phyloP scores from a whole-genome alignment of 176 grass and related monocot species.

The Aegilops tauschii region DNA sequence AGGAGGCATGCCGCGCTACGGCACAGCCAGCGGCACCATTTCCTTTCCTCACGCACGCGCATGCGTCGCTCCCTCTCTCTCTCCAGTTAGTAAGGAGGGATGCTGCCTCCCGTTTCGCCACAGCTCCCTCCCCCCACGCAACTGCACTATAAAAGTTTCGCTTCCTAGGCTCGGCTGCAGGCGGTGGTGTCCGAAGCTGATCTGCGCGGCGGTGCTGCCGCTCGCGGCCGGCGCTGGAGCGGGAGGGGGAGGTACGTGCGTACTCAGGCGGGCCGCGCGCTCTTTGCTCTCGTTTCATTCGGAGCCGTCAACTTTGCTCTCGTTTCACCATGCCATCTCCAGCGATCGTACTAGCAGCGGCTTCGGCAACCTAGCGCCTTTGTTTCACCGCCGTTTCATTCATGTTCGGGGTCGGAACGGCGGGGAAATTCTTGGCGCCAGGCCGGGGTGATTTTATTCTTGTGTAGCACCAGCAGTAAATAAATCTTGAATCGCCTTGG shows the following conservation, averaged over 20 bases:
- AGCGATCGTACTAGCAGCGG: background rate
- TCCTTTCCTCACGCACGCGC: background rate
- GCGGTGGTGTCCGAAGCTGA: background rate
- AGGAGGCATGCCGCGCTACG: background rate
- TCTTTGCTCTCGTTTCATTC: background rate
- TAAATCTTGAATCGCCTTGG: background rate
- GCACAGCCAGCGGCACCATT: background rate
- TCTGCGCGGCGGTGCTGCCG: background rate
- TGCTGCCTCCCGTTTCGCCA: constrained; percentile 3
- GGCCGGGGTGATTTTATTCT: background rate
- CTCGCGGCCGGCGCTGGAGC: background rate
- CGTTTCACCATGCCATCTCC: background rate
- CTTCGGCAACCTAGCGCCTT: background rate
- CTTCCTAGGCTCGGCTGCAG: background rate
- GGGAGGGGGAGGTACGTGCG: constrained; percentile 6
- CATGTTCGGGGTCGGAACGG: background rate
- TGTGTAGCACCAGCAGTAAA: background rate
- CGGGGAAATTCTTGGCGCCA: background rate
- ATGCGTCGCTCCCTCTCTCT: background rate
- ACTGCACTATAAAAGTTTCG: background rate
- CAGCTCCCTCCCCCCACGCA: background rate
- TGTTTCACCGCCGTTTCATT: background rate
- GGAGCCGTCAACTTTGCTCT: background rate
- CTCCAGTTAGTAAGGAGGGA: background rate
- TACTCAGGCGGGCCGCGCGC: too few species aligned